Percentiles rank a stretch among this genome's conserved stretches.
These are phyloP conservation scores for Wickerhamiella sergipiensis DNA, from an alignment of 805 yeast genomes.

Conservation along the genomic window DNA sequence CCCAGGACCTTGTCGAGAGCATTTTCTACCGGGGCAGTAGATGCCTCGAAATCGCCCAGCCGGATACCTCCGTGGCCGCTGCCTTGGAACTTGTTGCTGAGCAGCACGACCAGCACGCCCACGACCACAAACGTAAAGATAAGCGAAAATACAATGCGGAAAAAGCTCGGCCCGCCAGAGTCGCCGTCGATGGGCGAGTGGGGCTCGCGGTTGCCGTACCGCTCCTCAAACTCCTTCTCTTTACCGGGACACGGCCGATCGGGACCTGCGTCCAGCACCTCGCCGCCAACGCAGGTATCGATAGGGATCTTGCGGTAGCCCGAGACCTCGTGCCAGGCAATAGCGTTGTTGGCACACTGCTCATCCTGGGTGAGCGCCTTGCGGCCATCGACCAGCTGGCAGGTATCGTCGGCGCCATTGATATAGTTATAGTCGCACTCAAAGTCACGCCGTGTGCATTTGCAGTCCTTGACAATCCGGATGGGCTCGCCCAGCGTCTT, in stretches of 20 bases:
- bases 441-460: constrained; percentile 74
- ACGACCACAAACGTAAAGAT: background rate
- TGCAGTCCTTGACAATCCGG: constrained; percentile 49
- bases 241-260: constrained; percentile 82
- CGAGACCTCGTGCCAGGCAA: constrained; percentile 58
- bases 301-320: constrained; percentile 82
- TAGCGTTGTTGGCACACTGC: constrained; percentile 32
- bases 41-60: constrained; percentile 4
- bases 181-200: constrained; percentile 27
- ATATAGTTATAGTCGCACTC: constrained; percentile 90
- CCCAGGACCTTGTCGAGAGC: constrained; percentile 1
- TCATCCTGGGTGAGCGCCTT: constrained; percentile 31
- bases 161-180: constrained; percentile 37
- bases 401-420: constrained; percentile 58
- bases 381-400: constrained; percentile 67
- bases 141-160: constrained; percentile 36
- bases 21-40: background rate
- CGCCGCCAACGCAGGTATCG: constrained; percentile 77
- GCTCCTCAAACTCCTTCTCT: constrained; percentile 42
- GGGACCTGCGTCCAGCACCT: constrained; percentile 43
- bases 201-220: constrained; percentile 10
- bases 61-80: constrained; percentile 4
- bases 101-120: background rate
- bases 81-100: constrained; percentile 1
- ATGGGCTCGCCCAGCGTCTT: constrained; percentile 48